phyloP scores from a whole-genome alignment of 108 stramenopile species.

The Aurantiochytrium sp. region DNA sequence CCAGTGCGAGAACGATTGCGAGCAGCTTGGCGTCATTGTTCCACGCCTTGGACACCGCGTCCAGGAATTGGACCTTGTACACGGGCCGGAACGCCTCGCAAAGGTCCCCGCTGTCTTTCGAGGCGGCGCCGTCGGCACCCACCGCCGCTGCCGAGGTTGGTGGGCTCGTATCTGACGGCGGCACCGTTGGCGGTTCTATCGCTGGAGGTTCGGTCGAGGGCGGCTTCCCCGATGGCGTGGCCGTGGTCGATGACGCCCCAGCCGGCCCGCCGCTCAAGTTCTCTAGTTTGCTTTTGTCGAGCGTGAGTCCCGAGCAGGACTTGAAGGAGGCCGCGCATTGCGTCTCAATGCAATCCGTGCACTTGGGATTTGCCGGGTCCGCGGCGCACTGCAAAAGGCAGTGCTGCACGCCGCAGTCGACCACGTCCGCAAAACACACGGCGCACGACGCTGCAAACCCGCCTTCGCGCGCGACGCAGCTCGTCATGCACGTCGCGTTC shows the following conservation, averaged over 20 bases:
- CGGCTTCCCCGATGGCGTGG: too few species aligned
- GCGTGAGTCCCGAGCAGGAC: not conserved
- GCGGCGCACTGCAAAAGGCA: not conserved
- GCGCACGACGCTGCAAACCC: not conserved
- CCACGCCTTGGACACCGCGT: conserved; percentile 2
- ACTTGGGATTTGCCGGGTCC: not conserved
- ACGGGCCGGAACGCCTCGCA: not conserved
- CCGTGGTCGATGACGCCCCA: too few species aligned
- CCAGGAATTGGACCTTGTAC: not conserved
- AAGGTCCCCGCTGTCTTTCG: not conserved
- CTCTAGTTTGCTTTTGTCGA: not conserved
- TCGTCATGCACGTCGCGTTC: not conserved
- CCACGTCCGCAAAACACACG: not conserved
- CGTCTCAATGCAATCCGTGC: not conserved
- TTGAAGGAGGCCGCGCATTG: not conserved
- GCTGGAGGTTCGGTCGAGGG: too few species aligned
- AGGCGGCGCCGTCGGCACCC: not conserved
- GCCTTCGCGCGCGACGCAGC: not conserved
- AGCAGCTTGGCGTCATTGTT: not conserved
- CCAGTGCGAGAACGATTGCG: not conserved
- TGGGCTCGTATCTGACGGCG: too few species aligned
- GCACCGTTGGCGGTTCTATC: too few species aligned
- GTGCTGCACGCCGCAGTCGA: not conserved
- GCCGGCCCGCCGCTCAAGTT: too few species aligned
- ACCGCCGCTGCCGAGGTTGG: too few species aligned